Conservation (phyloP, 192 early-diverging fungal genomes). For the Linnemannia zychae region DNA sequence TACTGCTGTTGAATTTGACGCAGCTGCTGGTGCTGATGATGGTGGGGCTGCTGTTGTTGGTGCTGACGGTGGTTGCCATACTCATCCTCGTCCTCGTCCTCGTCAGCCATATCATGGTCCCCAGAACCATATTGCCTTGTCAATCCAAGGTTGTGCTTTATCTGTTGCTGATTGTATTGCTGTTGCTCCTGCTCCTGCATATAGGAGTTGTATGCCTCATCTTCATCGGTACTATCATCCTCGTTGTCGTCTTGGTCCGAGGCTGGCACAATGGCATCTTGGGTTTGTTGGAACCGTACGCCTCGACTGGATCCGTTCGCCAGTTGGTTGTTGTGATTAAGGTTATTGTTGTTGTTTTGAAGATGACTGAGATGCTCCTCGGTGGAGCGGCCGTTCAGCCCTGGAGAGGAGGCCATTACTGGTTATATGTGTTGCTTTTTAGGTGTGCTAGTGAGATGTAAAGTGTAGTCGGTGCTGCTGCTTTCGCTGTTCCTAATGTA, state of each 20-base stretch:
- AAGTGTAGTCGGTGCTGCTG: neutral
- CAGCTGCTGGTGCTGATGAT: slow-evolving; percentile 47
- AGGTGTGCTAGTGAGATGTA: neutral
- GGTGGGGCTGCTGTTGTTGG: slow-evolving; percentile 32
- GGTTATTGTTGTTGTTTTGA: slow-evolving; percentile 12
- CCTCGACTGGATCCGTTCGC: slow-evolving; percentile 11
- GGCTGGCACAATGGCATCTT: slow-evolving; percentile 48
- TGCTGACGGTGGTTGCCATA: slow-evolving; percentile 9
- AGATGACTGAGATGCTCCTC: neutral
- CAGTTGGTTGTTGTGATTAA: slow-evolving; percentile 1
- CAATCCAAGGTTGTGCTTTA: slow-evolving; percentile 14
- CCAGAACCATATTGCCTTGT: neutral
- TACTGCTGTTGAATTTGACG: slow-evolving; percentile 50
- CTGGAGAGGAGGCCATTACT: slow-evolving; percentile 13
- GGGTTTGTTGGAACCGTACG: slow-evolving; percentile 16
- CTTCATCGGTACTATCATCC: slow-evolving; percentile 46
- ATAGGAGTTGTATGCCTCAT: slow-evolving; percentile 45
- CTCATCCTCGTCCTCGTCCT: slow-evolving; percentile 14
- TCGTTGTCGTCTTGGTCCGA: slow-evolving; percentile 24
- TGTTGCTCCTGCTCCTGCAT: slow-evolving; percentile 50
- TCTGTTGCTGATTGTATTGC: slow-evolving; percentile 23
- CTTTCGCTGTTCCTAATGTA: slow-evolving; percentile 1
- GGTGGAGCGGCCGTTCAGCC: neutral
- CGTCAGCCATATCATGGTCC: slow-evolving; percentile 3
- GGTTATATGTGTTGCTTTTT: slow-evolving; percentile 2